Percentiles rank a stretch among this genome's conserved stretches.
Conservation (phyloP, 2,329 filamentous ascomycete species). For the Lecanicillium sp. region DNA sequence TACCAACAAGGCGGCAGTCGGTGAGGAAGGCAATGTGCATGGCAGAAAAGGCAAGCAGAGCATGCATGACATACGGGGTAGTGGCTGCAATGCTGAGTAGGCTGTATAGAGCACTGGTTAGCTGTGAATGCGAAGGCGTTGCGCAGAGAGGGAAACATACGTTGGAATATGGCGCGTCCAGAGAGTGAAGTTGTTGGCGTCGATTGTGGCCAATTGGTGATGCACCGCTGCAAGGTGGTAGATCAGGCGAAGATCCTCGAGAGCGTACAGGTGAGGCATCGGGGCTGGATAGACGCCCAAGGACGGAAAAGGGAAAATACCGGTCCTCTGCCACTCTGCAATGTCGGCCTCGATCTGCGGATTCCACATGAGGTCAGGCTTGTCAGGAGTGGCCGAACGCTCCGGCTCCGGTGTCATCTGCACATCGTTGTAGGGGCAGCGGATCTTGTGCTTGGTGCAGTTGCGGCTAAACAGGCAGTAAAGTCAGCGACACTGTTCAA, state of each 20-base stretch:
- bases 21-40: constrained; percentile 89
- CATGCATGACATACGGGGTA: constrained; percentile 87
- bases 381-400: constrained; percentile 52
- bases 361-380: constrained; percentile 73
- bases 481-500: constrained; percentile 10
- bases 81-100: constrained; percentile 69
- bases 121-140: constrained; percentile 4
- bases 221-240: constrained; percentile 85
- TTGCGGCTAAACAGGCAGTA: constrained; percentile 59
- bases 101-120: constrained; percentile 14
- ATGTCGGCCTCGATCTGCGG: constrained; percentile 77
- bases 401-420: constrained; percentile 56
- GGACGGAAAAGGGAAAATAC: constrained; percentile 77
- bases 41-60: constrained; percentile 86
- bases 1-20: constrained; percentile 74
- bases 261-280: constrained; percentile 63
- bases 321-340: constrained; percentile 75
- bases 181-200: constrained; percentile 76
- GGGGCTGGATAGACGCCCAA: constrained; percentile 70
- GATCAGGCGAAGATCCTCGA: constrained; percentile 78
- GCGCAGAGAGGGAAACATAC: constrained; percentile 45
- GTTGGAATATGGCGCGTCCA: constrained; percentile 92
- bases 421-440: constrained; percentile 94
- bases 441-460: constrained; percentile 97
- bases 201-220: constrained; percentile 68